Conservation (phyloP, 768 basidiomycete species). For the Amanita exitialis region DNA sequence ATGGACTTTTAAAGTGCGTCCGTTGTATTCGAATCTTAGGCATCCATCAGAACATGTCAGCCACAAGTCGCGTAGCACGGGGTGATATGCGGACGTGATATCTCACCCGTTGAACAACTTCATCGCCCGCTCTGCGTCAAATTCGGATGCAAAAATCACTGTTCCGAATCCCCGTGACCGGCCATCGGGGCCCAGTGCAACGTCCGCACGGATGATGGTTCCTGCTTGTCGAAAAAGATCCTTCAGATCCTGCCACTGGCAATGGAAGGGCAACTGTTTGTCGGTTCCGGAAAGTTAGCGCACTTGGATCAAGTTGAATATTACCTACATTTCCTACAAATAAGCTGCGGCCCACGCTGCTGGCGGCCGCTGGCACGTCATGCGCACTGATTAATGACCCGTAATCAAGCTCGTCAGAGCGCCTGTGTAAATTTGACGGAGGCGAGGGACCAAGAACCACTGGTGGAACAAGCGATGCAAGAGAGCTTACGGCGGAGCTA, state of each 20-base stretch:
- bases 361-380: slow-evolving; percentile 12
- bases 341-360: slow-evolving; percentile 39
- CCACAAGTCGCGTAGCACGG: neutral
- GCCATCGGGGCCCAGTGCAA: slow-evolving; percentile 80
- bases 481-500: slow-evolving; percentile 6
- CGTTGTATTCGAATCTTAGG: slow-evolving; percentile 78
- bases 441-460: slow-evolving; percentile 6
- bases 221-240: slow-evolving; percentile 91
- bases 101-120: slow-evolving; percentile 81
- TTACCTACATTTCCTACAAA: slow-evolving; percentile 83
- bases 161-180: slow-evolving; percentile 90
- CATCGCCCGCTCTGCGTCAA: slow-evolving; percentile 78
- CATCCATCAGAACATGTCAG: slow-evolving; percentile 1
- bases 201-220: slow-evolving; percentile 83
- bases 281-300: neutral
- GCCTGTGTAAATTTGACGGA: slow-evolving; percentile 6
- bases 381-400: slow-evolving; percentile 7
- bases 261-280: slow-evolving; percentile 77
- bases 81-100: neutral
- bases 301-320: slow-evolving; percentile 6
- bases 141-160: slow-evolving; percentile 75
- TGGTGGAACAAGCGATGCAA: slow-evolving; percentile 7
- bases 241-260: slow-evolving; percentile 97
- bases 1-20: slow-evolving; percentile 81
- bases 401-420: slow-evolving; percentile 18